A percentile compares a stretch with the other conserved stretches of the same genome.
These are phyloP conservation scores for Eucalyptus viminalis DNA, from an alignment of 345 rosid species.

Conservation along the genomic window DNA sequence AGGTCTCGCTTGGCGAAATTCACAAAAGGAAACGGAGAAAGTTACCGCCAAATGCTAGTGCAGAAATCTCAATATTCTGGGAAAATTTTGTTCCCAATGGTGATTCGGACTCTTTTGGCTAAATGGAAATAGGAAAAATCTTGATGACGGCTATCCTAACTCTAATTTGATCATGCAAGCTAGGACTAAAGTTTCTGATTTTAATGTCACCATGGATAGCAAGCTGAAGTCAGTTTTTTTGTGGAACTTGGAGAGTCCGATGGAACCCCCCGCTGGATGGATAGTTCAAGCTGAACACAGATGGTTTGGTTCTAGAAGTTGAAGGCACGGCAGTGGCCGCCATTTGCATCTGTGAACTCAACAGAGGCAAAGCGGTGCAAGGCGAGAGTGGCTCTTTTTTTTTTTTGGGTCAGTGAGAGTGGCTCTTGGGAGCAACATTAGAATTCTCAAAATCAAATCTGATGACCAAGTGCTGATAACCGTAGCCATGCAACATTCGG, in stretches of 20 bases:
- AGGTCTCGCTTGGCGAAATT: too few species aligned
- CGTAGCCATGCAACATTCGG: neutral
- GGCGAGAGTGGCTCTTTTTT: neutral
- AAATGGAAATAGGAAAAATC: neutral
- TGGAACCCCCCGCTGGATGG: too few species aligned
- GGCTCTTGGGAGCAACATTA: neutral
- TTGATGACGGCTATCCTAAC: neutral
- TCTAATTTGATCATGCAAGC: too few species aligned
- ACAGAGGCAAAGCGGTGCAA: neutral
- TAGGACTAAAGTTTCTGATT: too few species aligned
- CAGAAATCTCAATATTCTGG: neutral
- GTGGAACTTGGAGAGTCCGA: too few species aligned
- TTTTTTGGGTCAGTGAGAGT: too few species aligned
- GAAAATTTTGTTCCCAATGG: neutral
- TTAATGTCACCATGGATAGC: too few species aligned
- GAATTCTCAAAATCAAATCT: neutral
- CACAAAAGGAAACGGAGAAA: too few species aligned
- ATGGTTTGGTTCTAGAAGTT: too few species aligned
- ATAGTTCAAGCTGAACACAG: too few species aligned
- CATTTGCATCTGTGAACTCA: neutral
- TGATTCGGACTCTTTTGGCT: neutral
- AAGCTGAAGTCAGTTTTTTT: too few species aligned
- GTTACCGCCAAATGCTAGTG: neutral
- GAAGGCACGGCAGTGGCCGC: too few species aligned
- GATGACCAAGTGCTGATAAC: neutral